Conservation (phyloP, 306 rosid species). For the Purshia tridentata region DNA sequence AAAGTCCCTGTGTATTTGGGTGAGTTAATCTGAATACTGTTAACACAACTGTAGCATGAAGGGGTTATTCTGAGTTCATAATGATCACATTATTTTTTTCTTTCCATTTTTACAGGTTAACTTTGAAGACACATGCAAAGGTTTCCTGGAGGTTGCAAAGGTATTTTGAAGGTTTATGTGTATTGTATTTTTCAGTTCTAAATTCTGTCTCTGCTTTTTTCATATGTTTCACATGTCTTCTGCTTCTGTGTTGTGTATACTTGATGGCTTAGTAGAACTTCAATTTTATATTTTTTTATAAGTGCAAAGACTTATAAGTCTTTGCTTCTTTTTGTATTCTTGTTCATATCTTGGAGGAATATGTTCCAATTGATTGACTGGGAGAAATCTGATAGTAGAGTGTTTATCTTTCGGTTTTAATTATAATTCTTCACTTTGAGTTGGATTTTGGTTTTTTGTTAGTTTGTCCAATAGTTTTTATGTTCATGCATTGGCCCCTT, state of each 20-base stretch:
- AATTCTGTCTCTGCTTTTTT: slow-evolving; percentile 5
- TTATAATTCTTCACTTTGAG: no score
- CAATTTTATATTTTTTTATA: no score
- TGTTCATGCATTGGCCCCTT: no score
- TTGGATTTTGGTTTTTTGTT: no score
- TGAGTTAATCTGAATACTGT: background rate
- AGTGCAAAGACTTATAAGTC: no score
- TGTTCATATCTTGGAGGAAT: no score
- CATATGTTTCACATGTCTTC: background rate
- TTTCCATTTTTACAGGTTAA: slow-evolving; percentile 62
- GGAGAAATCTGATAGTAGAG: no score
- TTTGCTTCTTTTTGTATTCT: no score
- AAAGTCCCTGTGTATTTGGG: background rate
- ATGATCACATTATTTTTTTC: slow-evolving; percentile 5
- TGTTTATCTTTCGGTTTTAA: no score
- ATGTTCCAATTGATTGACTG: no score
- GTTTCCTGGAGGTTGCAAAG: slow-evolving; percentile 97
- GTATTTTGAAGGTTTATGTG: slow-evolving; percentile 36
- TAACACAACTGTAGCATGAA: background rate
- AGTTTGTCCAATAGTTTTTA: no score
- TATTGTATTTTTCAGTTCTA: background rate
- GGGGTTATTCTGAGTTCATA: background rate
- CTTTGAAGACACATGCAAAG: slow-evolving; percentile 97
- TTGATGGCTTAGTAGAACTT: background rate
- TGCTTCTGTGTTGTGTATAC: background rate